Base-by-base conservation (phyloP, 1,284 basidiomycete species). In the Ceraceosorus guamensis region DNA sequence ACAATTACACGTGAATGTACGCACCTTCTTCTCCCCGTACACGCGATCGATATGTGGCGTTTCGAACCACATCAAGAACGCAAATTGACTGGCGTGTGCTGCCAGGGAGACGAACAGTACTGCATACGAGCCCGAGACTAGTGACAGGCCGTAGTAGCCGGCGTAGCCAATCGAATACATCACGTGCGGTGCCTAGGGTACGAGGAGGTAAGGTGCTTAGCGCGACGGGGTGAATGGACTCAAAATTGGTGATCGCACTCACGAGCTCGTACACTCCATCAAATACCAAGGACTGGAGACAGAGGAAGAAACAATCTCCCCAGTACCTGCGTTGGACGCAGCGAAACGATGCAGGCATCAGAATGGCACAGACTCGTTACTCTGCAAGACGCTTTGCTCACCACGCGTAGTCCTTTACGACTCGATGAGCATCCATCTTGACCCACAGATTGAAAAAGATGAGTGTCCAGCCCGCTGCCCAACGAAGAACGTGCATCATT, bases 401-500 rank as follows among this genome's bases (percentile, higher is more conserved):
- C 75, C 75, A 82, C n/a, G 82, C 82, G 54, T 81, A 82, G 66
- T 83, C 82, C 62, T 95, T 96, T 61, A 98, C 91, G 52, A 98
- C 90, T 50, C 90, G 83, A 77, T 98, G 93, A 0, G 93, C 93
- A 71, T 98, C 93, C 11, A 89, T 87, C 78, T 98, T 98, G 67
- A 98, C 92, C 91, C 93, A 98, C 39, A 96, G 82, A 77, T 98
- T 98, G 82, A 98, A 97, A 43, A 83, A 82, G 72, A 98, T 91
- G 37, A 98, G 80, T 0, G 83, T 81, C 66, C 89, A 78, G 11
- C 95, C 93, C 11, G 85, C 85, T 46, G 87, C 76, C 91, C 93
- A 97, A 65, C 89, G 84, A 76, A 91, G 81, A 52, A 88, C 75
- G 74, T 96, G 91, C 48, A 89, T 82, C 14, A 81, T 76, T 39